These are phyloP conservation scores for Vitis rupestris DNA, from an alignment of 164 flowering plant species.

Conservation along the genomic window DNA sequence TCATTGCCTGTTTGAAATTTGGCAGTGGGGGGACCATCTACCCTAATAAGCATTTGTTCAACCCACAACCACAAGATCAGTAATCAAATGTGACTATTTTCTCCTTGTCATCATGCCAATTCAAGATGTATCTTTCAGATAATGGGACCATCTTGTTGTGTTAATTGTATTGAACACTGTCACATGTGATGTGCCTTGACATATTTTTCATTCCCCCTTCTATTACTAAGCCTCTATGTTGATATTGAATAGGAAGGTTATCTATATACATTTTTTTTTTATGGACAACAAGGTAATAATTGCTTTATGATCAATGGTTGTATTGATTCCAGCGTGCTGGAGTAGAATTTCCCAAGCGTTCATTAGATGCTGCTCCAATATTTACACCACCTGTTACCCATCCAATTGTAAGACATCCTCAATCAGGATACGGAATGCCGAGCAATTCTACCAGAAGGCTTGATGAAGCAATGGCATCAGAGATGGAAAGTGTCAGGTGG, in stretches of 20 bases:
- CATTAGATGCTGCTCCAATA: slow-evolving; percentile 63
- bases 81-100: too few relatives aligned
- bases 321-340: slow-evolving; percentile 70
- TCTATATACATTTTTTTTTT: neutral
- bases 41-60: too few relatives aligned
- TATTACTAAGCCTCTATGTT: neutral
- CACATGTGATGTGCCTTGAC: neutral
- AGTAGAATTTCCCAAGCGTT: slow-evolving; percentile 71
- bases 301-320: neutral
- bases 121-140: too few relatives aligned
- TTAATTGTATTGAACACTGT: neutral
- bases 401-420: slow-evolving; percentile 40
- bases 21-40: neutral
- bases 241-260: neutral
- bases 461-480: slow-evolving; percentile 95
- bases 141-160: neutral
- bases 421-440: slow-evolving; percentile 84
- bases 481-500: slow-evolving; percentile 66
- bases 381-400: slow-evolving; percentile 79
- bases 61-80: too few relatives aligned
- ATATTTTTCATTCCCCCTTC: neutral
- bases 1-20: neutral
- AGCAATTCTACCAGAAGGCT: slow-evolving; percentile 73
- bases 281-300: neutral
- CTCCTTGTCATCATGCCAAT: too few relatives aligned